These are phyloP conservation scores for Alternaria triticina DNA, from an alignment of 2,329 filamentous ascomycete species.

Conservation along the genomic window DNA sequence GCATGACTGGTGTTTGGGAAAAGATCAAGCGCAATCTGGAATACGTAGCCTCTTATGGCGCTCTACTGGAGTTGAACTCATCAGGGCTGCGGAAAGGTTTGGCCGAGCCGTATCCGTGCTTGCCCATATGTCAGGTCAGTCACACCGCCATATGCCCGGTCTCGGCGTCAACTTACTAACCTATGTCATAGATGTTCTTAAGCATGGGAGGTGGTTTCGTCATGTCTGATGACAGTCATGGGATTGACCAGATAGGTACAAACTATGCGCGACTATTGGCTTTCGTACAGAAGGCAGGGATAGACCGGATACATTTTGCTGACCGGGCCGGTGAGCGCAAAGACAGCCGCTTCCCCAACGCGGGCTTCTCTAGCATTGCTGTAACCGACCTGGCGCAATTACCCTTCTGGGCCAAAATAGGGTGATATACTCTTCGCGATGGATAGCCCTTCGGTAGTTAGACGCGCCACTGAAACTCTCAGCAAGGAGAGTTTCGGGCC, in stretches of 20 bases:
- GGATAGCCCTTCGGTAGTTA: constrained; percentile 1
- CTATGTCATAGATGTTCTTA: constrained; percentile 67
- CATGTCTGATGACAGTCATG: constrained; percentile 94
- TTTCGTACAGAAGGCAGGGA: constrained; percentile 72
- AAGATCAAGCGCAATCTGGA: constrained; percentile 76
- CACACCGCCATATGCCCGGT: constrained; percentile 29
- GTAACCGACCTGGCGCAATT: constrained; percentile 35
- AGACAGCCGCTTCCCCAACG: constrained; percentile 43
- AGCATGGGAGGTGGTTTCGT: constrained; percentile 80
- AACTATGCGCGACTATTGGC: constrained; percentile 76
- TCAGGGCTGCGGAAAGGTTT: constrained; percentile 88
- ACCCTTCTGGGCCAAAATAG: constrained; percentile 37
- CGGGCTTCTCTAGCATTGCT: constrained; percentile 44
- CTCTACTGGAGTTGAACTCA: constrained; percentile 88
- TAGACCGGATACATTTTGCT: constrained; percentile 61
- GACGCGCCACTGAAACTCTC: constrained; percentile 13
- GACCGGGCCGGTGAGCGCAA: constrained; percentile 29
- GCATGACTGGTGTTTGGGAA: constrained; percentile 72
- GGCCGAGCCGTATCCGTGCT: constrained; percentile 85
- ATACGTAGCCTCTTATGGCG: constrained; percentile 74
- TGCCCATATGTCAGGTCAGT: constrained; percentile 75
- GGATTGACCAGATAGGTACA: constrained; percentile 82
- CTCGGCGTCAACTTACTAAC: constrained; percentile 22
- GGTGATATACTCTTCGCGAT: constrained; percentile 12
- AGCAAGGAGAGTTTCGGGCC: constrained; percentile 12